Base-by-base conservation (phyloP, 1,284 basidiomycete species). In the Bjerkandera adusta region DNA sequence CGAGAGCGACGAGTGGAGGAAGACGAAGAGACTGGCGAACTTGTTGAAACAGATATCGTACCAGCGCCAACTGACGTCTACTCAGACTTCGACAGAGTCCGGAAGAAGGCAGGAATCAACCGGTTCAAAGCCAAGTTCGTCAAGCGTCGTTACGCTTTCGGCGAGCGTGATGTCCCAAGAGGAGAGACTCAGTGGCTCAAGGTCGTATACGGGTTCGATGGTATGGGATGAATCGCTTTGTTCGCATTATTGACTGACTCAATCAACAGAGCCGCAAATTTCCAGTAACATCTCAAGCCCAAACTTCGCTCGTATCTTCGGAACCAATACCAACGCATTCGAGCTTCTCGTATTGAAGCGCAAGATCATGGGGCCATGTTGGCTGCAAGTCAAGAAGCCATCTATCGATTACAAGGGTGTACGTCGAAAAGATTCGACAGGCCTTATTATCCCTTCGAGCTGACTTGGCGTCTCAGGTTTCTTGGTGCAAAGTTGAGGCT, bases 351-450 rank as follows among this genome's bases (percentile, higher is more conserved):
- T 94, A 1, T 60, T 99, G 45, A 98, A 98, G 68, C 83, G 94
- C 29, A 94, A 93, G 68, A 97, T 99, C 54, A 98, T 97, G 92
- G 97, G 97, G 2, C 95, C 97, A 0, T 99, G 97, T 65, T 99
- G 96, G 97, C 73, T 99, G 41, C 79, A 88, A 50, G 78, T 99
- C 54, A 85, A 88, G 64, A 78, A 85, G 20, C 82, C 85, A 10
- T 68, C 78, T 36, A 69, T 92, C 16, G 85, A 88, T 45, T 69
- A 84, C 58, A 87, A 89, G 66, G 85, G 87, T 7, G 90, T 92
- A 63, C 47, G 85, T 68, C n/a, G n/a, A 26, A 32, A 24, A 55
- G 7, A 51, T 40, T 39, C 26, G 12, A 30, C n/a, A n/a, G n/a
- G 24, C 18, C 13, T 24, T 49, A 16, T 30, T 33, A 12, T 33